Conservation (phyloP, 2,329 filamentous ascomycete genomes). For the Sporothrix euskadiensis region DNA sequence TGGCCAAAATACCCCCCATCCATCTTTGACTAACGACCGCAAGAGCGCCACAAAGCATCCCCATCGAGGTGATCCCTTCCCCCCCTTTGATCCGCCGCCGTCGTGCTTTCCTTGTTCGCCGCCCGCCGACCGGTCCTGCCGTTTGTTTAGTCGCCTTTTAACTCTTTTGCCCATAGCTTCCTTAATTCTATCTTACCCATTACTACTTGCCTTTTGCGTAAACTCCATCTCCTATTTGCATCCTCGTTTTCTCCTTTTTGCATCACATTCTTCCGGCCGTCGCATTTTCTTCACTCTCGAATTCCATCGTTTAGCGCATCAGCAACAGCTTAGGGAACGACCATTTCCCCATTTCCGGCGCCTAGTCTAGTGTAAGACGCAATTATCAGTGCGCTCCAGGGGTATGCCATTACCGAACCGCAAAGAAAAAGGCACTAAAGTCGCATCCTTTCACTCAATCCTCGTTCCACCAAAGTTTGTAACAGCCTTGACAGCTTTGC, state of each 20-base stretch:
- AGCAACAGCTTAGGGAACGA: background rate
- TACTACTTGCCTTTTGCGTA: background rate
- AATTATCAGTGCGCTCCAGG: background rate
- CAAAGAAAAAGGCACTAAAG: background rate
- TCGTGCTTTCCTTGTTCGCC: conserved; percentile 2
- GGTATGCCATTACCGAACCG: background rate
- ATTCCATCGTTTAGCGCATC: background rate
- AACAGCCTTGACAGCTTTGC: background rate
- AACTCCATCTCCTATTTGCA: background rate
- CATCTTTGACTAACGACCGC: background rate
- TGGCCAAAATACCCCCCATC: background rate
- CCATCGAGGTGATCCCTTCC: background rate
- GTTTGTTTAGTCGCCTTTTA: background rate
- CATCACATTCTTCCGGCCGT: background rate
- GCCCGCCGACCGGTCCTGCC: conserved; percentile 12
- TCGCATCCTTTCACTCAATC: background rate
- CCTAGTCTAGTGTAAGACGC: background rate
- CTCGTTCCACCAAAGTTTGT: background rate
- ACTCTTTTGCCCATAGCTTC: background rate
- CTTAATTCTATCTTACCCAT: background rate
- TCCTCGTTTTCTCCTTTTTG: background rate
- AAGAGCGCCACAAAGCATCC: conserved; percentile 4
- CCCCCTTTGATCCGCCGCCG: background rate
- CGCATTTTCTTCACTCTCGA: background rate
- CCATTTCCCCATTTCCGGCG: background rate